phyloP scores from a whole-genome alignment of 352 stramenopile genomes.

The Peronosclerospora sorghi region DNA sequence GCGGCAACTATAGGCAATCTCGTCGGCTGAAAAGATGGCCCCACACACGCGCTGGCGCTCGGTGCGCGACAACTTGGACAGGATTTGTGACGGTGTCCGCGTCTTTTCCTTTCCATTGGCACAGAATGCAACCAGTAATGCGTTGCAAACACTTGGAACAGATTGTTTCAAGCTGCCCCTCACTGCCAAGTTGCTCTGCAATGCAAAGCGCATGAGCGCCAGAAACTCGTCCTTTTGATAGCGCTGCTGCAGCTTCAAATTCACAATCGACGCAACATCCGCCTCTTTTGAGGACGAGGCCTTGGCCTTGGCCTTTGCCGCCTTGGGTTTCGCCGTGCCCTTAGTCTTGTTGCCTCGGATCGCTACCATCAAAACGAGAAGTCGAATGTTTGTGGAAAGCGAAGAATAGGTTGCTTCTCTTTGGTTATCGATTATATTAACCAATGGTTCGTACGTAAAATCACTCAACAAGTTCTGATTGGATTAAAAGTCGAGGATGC shows the following conservation, averaged over 20 bases:
- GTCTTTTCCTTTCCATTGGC: conserved; percentile 39
- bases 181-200: conserved; percentile 29
- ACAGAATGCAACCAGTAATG: conserved; percentile 46
- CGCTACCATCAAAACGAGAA: conserved; percentile 42
- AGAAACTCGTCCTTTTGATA: conserved; percentile 36
- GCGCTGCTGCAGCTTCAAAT: conserved; percentile 22
- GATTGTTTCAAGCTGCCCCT: conserved; percentile 7
- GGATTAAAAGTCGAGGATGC: too few species aligned
- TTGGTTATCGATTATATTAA: too few species aligned
- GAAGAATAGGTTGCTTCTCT: too few species aligned
- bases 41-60: conserved; percentile 70
- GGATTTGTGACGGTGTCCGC: conserved; percentile 32
- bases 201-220: conserved; percentile 34
- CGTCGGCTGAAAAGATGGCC: conserved; percentile 74
- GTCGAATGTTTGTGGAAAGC: too few species aligned
- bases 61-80: conserved; percentile 47
- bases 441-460: too few species aligned
- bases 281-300: conserved; percentile 12
- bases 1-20: conserved; percentile 83
- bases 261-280: conserved; percentile 5
- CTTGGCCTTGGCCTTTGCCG: conserved; percentile 18
- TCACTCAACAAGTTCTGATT: too few species aligned
- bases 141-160: conserved; percentile 26
- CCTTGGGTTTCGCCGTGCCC: conserved; percentile 45
- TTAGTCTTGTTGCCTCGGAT: conserved; percentile 67